Percentiles rank a stretch among this genome's conserved stretches.
Evolutionary conservation across 352 stramenopile genomes (phyloP).

Genomic region (Thraustochytrium sp.): DNA sequence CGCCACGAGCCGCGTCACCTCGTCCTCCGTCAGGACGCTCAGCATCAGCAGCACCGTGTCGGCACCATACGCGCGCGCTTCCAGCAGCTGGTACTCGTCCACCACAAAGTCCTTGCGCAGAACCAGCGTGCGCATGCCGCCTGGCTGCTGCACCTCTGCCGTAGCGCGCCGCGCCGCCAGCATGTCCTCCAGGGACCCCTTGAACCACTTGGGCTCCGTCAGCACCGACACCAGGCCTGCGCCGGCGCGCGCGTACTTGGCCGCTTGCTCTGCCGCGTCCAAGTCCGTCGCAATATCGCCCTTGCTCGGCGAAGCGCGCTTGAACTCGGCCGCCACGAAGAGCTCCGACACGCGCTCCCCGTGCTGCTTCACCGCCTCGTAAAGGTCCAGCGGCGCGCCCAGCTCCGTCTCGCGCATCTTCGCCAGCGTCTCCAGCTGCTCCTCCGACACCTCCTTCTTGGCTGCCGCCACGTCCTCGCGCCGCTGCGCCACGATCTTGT

Average conservation of each 20-base stretch:
- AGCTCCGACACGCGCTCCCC: not conserved
- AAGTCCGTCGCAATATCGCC: constrained; percentile 82
- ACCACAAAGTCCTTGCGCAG: constrained; percentile 91
- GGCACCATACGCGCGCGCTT: constrained; percentile 85
- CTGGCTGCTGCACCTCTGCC: constrained; percentile 57
- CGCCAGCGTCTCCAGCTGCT: not conserved
- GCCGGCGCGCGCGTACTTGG: constrained; percentile 78
- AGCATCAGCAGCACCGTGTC: constrained; percentile 97
- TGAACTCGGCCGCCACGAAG: constrained; percentile 93
- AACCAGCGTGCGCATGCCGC: constrained; percentile 59
- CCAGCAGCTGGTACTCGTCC: constrained; percentile 86
- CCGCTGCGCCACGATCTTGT: not conserved
- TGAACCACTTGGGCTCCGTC: constrained; percentile 95
- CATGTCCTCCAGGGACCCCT: constrained; percentile 76
- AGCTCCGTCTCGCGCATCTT: not conserved
- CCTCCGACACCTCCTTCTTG: not conserved
- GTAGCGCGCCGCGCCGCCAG: constrained; percentile 48
- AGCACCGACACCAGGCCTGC: constrained; percentile 93
- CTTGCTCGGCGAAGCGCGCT: constrained; percentile 93
- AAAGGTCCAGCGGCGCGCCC: not conserved
- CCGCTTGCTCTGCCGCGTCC: constrained; percentile 75
- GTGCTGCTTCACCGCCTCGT: not conserved
- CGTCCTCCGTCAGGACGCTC: constrained; percentile 61
- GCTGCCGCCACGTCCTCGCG: not conserved
- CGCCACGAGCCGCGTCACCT: constrained; percentile 67